Base-by-base conservation (phyloP, 1,284 basidiomycete species). In the Trametes sp. region DNA sequence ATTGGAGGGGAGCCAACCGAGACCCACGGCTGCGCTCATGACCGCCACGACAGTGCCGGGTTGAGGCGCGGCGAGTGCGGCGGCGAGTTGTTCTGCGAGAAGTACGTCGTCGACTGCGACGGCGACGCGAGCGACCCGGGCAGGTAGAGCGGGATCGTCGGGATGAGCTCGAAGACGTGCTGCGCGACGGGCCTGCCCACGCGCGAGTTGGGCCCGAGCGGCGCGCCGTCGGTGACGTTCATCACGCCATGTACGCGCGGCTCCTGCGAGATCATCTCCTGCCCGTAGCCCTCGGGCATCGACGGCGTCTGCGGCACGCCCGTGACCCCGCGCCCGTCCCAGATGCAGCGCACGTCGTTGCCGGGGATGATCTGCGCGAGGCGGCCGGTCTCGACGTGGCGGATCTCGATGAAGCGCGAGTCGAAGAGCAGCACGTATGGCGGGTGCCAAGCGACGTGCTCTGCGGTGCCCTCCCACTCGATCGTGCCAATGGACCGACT, bases 381-480 rank as follows among this genome's bases (percentile, higher is more conserved):
- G 9, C 93, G 88, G 14, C 95, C 95, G 0, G 90, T 94, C 67
- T 92, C 81, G 69, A 92, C 86, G 73, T 98, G 92, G 33, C 96
- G 88, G 45, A 98, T 87, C 78, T 98, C 96, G 73, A 98, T 92
- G 79, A 98, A 98, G 31, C 93, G 89, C 19, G 87, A 83, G 74
- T 97, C 95, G 77, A 98, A 95, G 36, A 97, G 88, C 21, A 98
- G 84, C 54, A 98, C 84, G 70, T 96, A 96, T 0, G 95, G 94
- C 53, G 91, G 87, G 70, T 96, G 94, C 79, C 93, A 90, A 0
- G 94, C 94, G 29, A 95, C 93, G 45, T 87, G 88, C 71, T 95
- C 92, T 1, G 93, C 93, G 2, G 87, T 91, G 13, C 95, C 95
- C 78, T 98, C 96, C 95, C 96, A 98, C 75, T 98, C 96, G 70